These are phyloP conservation scores for Furcasterigmium sp. DNA, from an alignment of 2,329 filamentous ascomycete species.

Conservation along the genomic window DNA sequence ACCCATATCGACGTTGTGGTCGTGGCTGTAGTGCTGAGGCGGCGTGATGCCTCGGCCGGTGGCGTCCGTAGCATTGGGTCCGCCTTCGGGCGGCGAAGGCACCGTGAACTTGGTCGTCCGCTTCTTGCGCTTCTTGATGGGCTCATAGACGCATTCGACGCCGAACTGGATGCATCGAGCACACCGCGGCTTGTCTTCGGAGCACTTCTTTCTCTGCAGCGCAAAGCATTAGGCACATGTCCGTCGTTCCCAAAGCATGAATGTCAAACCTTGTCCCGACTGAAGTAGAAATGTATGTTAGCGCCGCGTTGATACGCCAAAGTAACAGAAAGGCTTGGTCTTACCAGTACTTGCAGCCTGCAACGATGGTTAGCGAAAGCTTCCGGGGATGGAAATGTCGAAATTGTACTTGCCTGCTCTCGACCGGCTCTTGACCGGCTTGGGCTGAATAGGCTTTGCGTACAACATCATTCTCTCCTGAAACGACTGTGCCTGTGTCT, in stretches of 20 bases:
- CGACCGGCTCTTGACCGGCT: conserved; percentile 12
- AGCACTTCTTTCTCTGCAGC: conserved; percentile 11
- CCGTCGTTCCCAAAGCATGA: background rate
- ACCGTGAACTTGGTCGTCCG: conserved; percentile 6
- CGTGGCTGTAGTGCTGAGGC: background rate
- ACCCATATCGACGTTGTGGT: background rate
- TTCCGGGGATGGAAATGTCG: background rate
- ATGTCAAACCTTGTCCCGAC: conserved; percentile 11
- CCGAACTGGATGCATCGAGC: conserved; percentile 11
- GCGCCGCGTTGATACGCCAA: no score
- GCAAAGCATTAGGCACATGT: background rate
- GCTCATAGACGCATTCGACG: conserved; percentile 10
- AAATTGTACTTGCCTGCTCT: conserved; percentile 11
- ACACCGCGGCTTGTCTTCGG: conserved; percentile 11
- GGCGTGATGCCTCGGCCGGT: background rate
- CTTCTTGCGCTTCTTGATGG: conserved; percentile 12
- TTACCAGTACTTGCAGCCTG: conserved; percentile 13
- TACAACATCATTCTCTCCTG: conserved; percentile 8
- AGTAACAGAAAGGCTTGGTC: background rate
- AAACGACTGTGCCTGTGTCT: background rate
- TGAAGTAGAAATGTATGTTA: conserved; percentile 2
- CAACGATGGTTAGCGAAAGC: background rate
- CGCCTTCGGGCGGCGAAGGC: background rate
- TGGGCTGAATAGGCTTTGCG: conserved; percentile 10
- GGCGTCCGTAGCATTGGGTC: background rate